Conservation (phyloP, 2,329 filamentous ascomycete species). For the Cephalotrichum gorgonifer region DNA sequence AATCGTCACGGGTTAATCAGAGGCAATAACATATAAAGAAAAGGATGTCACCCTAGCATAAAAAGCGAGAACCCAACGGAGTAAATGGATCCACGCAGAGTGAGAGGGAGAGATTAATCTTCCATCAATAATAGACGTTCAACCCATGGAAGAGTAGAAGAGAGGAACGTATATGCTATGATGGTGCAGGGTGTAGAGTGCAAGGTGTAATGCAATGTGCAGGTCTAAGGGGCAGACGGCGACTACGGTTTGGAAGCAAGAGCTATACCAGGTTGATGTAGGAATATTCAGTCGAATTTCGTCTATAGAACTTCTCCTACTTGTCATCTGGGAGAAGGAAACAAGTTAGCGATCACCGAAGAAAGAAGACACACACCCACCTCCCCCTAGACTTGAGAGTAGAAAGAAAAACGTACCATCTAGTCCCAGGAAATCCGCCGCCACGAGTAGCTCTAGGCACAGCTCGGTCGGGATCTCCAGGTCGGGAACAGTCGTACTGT, state of each 20-base stretch:
- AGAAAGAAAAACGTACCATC: conserved; percentile 22
- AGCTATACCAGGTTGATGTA: no score
- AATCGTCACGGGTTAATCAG: no score
- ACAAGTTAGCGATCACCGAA: conserved; percentile 17
- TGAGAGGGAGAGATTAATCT: conserved; percentile 38
- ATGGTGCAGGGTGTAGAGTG: conserved; percentile 25
- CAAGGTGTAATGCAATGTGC: no score
- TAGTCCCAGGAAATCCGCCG: conserved; percentile 65
- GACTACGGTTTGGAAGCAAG: no score
- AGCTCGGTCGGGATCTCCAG: conserved; percentile 73
- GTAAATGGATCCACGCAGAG: conserved; percentile 35
- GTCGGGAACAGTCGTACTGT: conserved; percentile 63
- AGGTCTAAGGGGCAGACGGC: no score
- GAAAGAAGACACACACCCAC: conserved; percentile 9
- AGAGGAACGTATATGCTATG: conserved; percentile 44
- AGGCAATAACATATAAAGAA: background rate
- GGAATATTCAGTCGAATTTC: no score
- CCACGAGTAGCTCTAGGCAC: conserved; percentile 67
- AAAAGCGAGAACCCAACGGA: conserved; percentile 35
- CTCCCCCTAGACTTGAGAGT: no score
- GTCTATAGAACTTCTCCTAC: no score
- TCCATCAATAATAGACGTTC: conserved; percentile 45
- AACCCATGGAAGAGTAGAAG: conserved; percentile 36
- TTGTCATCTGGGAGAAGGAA: no score
- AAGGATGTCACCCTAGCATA: conserved; percentile 30